phyloP scores from a whole-genome alignment of 768 basidiomycete genomes.

The Cystobasidium onofrii region DNA sequence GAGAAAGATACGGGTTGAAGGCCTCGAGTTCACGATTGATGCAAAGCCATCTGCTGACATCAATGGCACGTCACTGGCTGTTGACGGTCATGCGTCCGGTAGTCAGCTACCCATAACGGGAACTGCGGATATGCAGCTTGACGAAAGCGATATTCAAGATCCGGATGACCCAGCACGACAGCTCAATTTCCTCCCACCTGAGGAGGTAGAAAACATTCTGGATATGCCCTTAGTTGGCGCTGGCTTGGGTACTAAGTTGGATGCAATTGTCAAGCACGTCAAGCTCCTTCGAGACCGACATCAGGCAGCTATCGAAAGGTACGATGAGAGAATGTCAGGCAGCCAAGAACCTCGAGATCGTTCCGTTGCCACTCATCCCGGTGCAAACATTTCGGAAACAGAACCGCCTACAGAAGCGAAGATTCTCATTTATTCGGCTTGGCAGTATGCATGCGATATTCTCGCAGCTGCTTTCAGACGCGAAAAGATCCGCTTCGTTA shows the following conservation, averaged over 20 bases:
- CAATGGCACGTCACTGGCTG: background rate
- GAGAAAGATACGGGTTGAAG: background rate
- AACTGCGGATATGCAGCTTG: background rate
- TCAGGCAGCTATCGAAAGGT: background rate
- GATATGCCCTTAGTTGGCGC: background rate
- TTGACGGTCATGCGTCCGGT: background rate
- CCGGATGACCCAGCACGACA: background rate
- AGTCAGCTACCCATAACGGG: background rate
- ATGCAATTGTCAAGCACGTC: constrained; percentile 32
- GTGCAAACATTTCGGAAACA: background rate
- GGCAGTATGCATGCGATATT: constrained; percentile 13
- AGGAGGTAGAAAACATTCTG: constrained; percentile 3
- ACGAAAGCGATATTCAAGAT: background rate
- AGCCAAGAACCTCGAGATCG: background rate
- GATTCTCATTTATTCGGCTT: constrained; percentile 39
- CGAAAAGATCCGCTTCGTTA: constrained; percentile 36
- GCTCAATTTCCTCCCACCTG: constrained; percentile 18
- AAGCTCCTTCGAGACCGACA: constrained; percentile 31
- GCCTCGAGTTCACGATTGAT: background rate
- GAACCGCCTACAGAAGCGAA: constrained; percentile 33
- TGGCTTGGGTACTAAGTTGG: constrained; percentile 29
- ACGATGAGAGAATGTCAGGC: background rate
- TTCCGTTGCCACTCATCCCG: too few relatives aligned
- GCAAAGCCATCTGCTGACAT: background rate
- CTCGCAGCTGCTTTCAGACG: constrained; percentile 29